Base-by-base conservation (phyloP, 192 early-diverging fungal species). In the Paraglomus occultum region DNA sequence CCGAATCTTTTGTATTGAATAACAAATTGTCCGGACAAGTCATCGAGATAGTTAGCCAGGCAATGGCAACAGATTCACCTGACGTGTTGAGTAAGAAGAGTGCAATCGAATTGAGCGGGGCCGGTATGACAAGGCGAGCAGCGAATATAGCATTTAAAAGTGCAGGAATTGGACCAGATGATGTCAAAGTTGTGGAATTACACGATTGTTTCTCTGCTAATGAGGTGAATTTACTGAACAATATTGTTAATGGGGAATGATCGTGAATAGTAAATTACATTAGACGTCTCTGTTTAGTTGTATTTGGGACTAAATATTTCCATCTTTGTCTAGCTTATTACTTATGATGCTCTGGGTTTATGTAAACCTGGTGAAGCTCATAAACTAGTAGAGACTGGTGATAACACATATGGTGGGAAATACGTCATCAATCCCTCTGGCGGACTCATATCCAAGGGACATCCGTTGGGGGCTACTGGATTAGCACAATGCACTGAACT, bases 161-260 rank as follows among this genome's bases (percentile, higher is more conserved):
- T 67, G 84, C 90, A 17, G 84, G 84, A 4, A 87, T 90, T 50
- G 80, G 79, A 50, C 51, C 82, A 45, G 74, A 76, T 3, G 86
- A 90, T 69, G 81, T 91, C 8, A 78, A 85, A 67, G 90, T 90
- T 15, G 77, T 90, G 46, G 88, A 90, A 66, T 77, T 91, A 45
- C 90, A 91, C 73, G 90, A 91, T 71, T 91, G 90, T 72, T 91
- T 91, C 78, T 85, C 84, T 15, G 87, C 86, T 64, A 91, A 89
- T 69, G 90, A 91, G 74, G 82, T 85, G 54, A 64, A n/a, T n/a
- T n/a, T n/a, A n/a, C n/a, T n/a, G n/a, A n/a, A n/a, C n/a, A n/a
- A n/a, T n/a, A n/a, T n/a, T n/a, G 47, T n/a, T 31, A 10, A 14
- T 5, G 15, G 15, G 18, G 71, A 17, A 23, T 15, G 43, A 5